Evolutionary conservation across 371 early-diverging fungal species (phyloP), one percentile per base, ranked within the genome.

Genomic region (Dinochytrium kinnereticum): DNA sequence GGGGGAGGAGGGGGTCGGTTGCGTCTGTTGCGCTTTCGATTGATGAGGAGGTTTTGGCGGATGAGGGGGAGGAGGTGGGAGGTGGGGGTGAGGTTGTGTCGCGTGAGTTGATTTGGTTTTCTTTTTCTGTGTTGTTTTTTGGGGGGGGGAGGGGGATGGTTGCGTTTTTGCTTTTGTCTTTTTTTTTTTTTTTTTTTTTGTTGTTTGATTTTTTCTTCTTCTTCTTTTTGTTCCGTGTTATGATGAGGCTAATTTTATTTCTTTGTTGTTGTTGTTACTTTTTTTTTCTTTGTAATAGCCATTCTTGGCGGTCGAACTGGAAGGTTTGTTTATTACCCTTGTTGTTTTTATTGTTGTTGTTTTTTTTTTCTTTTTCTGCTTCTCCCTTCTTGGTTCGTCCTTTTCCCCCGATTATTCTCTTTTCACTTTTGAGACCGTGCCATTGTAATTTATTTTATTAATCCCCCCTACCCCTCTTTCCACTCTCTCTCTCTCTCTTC

Each of bases 21-120:
- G 57, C 26, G 57, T 26, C 26, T 15, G 57, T 55, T 10, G 57
- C 57, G 57, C 30, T 55, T 19, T 55, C 57, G 7, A 55, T 55
- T 55, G 57, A 55, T 55, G 57, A 55, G 57, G 57, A 55, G 57
- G 57, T 55, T 55, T 19, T 55, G 57, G 57, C 17, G 24, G 57
- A 26, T 30, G 57, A 30, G 57, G 57, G 26, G 57, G 57, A 26
- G 57, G 57, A 55, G 57, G 57, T 7, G 44, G 44, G 44, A 44
- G 44, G 19, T 44, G 44, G 44, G 13, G 44, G 44, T 44, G 44
- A 19, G 19, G 7, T 44, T 7, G 44, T 44, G 7, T 44, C 44
- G 44, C 44, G 44, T 44, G 19, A 44, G 44, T 44, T 19, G 13
- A 44, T 7, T 44, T 19, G 19, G 7, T 13, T 44, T 44, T 44